phyloP scores from a whole-genome alignment of 805 yeast genomes.

The Sungouiozyma intestinalis region DNA sequence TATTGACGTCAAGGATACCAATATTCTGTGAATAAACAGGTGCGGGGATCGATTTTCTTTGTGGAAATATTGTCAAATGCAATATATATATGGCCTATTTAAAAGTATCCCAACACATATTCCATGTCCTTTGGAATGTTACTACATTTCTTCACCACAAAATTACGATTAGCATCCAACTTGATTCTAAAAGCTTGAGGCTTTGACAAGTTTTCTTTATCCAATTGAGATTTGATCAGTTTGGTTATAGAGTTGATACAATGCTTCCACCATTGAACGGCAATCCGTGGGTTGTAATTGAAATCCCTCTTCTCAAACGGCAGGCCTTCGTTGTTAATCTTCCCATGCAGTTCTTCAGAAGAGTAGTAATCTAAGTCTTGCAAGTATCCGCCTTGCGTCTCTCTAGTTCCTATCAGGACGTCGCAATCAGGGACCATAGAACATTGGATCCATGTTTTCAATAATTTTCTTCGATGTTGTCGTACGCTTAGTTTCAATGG shows the following conservation, averaged over 20 bases:
- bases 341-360: slow-evolving; percentile 10
- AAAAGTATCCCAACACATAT: background rate
- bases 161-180: slow-evolving; percentile 9
- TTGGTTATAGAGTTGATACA: slow-evolving; percentile 12
- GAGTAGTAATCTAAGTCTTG: slow-evolving; percentile 18
- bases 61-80: no score
- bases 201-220: background rate
- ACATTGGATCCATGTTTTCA: slow-evolving; percentile 28
- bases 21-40: no score
- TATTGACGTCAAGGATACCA: no score
- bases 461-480: slow-evolving; percentile 21
- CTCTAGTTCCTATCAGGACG: slow-evolving; percentile 23
- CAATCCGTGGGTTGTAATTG: slow-evolving; percentile 17
- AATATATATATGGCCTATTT: no score
- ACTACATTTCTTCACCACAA: slow-evolving; percentile 6
- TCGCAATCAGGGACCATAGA: slow-evolving; percentile 20
- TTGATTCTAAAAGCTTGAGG: slow-evolving; percentile 14
- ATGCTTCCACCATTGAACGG: slow-evolving; percentile 22
- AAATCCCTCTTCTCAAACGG: slow-evolving; percentile 8
- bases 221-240: slow-evolving; percentile 6
- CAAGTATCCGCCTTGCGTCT: slow-evolving; percentile 16
- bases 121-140: slow-evolving; percentile 10
- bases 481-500: slow-evolving; percentile 13
- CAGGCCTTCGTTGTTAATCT: slow-evolving; percentile 13
- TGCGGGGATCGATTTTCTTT: no score